Base-by-base conservation (phyloP, 1,284 basidiomycete genomes). In the Erythrobasidium hasegawianum region DNA sequence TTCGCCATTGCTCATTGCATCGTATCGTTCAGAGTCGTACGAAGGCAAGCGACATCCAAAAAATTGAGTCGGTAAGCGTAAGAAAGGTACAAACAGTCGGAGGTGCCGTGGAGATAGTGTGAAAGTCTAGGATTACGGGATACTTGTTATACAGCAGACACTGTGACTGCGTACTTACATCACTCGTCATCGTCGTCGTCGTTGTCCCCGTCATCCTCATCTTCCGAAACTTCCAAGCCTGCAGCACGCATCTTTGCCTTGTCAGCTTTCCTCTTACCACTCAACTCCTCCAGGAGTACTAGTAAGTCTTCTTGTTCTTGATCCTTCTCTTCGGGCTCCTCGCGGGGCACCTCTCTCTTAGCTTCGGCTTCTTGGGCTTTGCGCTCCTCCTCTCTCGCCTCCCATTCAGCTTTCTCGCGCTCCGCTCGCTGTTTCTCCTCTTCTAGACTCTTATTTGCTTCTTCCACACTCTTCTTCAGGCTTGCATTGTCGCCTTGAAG, bases 271-370 rank as follows among this genome's bases (percentile, higher is more conserved):
- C 92, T 81, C 79, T 97, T 97, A 72, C 81, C 83, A 55, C 85
- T 89, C 58, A 97, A 80, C 77, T 98, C 96, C 73, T 98, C 96
- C 2, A 98, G 81, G 39, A 97, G 79, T 0, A 98, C 93, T 1
- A 98, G 81, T 61, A 98, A 77, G 81, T 74, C 72, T 53, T 71
- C 81, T 71, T 87, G 83, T 22, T 86, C 82, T 1, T 77, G 79
- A 53, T 81, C 78, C 4, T 89, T 75, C 52, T 86, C 78, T 43
- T 70, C 64, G 60, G 74, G 70, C 45, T 75, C 74, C 2, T 60
- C 64, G 43, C 75, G 71, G 3, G 73, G 69, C 2, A 64, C 71
- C 24, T 73, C 72, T 13, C 77, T 69, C 58, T 77, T 71, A 8
- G 24, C 40, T 58, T 57, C 54, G 4, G 50, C 50, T 16, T 27